These are phyloP conservation scores for Diophrys sp. DNA, from an alignment of 73 alveolate species.

Conservation along the genomic window DNA sequence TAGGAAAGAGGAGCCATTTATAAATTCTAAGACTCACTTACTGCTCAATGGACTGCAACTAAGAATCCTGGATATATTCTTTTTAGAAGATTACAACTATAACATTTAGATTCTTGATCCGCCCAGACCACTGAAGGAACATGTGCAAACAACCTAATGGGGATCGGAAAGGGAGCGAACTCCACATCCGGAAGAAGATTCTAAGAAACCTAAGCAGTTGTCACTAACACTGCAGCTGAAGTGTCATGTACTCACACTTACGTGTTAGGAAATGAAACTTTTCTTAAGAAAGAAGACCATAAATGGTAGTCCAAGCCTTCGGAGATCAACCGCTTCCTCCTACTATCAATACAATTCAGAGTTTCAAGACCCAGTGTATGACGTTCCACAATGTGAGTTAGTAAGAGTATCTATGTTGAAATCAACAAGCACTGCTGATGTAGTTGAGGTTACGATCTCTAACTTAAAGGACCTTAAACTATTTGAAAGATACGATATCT, in stretches of 20 bases:
- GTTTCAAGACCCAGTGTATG: neutral
- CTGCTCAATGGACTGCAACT: too few relatives aligned
- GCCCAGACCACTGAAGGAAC: too few relatives aligned
- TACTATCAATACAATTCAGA: neutral
- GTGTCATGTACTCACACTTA: neutral
- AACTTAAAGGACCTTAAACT: neutral
- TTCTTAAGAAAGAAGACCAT: neutral
- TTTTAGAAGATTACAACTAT: too few relatives aligned
- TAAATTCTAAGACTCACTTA: too few relatives aligned
- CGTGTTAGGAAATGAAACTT: neutral
- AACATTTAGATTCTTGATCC: too few relatives aligned
- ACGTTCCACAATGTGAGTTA: neutral
- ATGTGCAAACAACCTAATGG: too few relatives aligned
- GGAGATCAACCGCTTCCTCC: neutral
- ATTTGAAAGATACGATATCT: neutral
- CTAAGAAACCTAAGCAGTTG: neutral
- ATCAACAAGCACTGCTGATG: neutral
- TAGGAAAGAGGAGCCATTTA: too few relatives aligned
- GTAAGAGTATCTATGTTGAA: neutral
- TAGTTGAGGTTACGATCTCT: neutral
- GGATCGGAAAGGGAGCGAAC: neutral
- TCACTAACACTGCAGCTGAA: neutral
- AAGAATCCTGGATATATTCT: too few relatives aligned
- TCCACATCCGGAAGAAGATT: neutral
- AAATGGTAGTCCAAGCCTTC: too few relatives aligned